Evolutionary conservation across 2,329 filamentous ascomycete genomes (phyloP).

Genomic region (Emericellopsis atlantica): DNA sequence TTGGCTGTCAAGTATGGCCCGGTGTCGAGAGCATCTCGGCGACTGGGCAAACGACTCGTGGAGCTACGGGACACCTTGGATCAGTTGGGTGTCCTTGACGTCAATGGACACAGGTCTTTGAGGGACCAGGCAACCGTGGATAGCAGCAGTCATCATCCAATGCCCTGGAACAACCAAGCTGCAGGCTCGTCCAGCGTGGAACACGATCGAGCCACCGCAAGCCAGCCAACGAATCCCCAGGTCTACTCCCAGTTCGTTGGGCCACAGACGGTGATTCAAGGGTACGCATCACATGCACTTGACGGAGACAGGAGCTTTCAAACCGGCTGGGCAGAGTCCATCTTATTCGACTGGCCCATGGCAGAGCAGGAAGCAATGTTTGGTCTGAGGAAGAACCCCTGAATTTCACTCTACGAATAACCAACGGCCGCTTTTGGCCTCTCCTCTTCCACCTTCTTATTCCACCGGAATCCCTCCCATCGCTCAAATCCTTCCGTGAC

Average conservation of each 20-base stretch:
- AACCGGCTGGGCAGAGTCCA: neutral
- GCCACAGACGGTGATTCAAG: too few species aligned
- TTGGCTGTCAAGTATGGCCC: conserved; percentile 1
- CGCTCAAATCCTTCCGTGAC: conserved; percentile 23
- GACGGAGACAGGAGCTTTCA: neutral
- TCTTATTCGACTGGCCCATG: neutral
- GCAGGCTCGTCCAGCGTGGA: too few species aligned
- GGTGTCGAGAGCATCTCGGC: neutral
- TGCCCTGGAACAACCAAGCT: too few species aligned
- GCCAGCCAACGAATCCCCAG: too few species aligned
- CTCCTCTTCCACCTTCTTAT: neutral
- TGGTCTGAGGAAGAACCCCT: neutral
- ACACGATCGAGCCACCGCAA: too few species aligned
- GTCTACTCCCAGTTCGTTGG: too few species aligned
- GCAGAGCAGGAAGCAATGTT: neutral
- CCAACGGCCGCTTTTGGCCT: neutral
- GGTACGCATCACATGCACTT: neutral
- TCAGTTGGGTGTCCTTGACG: neutral
- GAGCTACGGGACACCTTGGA: neutral
- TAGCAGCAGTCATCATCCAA: too few species aligned
- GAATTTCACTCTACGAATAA: neutral
- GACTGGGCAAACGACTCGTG: neutral
- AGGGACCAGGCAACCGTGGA: too few species aligned
- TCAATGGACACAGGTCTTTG: too few species aligned
- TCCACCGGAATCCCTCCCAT: conserved; percentile 16